phyloP scores from a whole-genome alignment of 805 yeast species.

The Pichia scutulata region DNA sequence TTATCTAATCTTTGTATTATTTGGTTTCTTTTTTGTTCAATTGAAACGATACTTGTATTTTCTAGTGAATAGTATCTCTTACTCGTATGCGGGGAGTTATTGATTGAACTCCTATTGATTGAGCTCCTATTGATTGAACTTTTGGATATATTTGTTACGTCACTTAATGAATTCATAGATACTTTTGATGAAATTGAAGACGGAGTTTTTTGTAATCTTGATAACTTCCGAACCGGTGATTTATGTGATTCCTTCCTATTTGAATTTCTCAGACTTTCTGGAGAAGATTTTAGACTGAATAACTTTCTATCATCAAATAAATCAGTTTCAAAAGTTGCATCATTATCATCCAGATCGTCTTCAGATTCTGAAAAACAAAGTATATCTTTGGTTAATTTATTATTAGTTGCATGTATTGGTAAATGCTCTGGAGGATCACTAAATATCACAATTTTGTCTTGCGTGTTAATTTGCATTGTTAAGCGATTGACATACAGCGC shows the following conservation, averaged over 20 bases:
- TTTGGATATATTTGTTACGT: conserved; percentile 1
- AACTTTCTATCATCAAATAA: conserved; percentile 4
- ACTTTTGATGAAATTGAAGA: background rate
- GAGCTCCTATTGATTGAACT: background rate
- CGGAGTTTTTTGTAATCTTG: background rate
- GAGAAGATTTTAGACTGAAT: background rate
- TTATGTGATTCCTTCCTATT: background rate
- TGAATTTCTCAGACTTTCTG: background rate
- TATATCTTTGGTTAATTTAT: background rate
- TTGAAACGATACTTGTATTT: conserved; percentile 1
- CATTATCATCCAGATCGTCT: background rate
- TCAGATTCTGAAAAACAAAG: background rate
- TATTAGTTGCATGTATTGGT: background rate
- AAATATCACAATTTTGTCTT: background rate
- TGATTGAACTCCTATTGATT: background rate
- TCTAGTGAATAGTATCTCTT: background rate
- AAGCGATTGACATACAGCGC: too few relatives aligned
- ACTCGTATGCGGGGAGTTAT: background rate
- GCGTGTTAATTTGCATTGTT: background rate
- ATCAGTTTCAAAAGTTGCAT: background rate
- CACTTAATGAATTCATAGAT: background rate
- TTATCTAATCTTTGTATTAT: conserved; percentile 4
- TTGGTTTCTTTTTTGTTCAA: conserved; percentile 4
- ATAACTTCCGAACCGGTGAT: background rate
- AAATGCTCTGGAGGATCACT: background rate